A percentile compares a stretch with the other conserved stretches of the same genome.
Conservation (phyloP, 129 eudicot genomes). For the Ambrosia trifida region DNA sequence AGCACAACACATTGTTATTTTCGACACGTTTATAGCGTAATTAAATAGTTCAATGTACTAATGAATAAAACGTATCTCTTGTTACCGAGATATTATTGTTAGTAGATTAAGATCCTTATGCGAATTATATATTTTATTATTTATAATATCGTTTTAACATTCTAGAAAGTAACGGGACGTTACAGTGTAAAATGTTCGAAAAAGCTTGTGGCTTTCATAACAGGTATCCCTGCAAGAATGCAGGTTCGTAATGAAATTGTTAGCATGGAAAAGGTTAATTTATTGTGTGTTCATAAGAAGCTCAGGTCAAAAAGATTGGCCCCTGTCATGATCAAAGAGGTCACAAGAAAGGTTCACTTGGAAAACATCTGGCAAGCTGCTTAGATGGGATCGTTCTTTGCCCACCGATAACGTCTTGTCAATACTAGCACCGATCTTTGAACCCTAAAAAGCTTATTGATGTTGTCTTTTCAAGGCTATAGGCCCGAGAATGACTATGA, state of each 20-base stretch:
- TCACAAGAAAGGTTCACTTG: slow-evolving; percentile 59
- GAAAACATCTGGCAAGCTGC: slow-evolving; percentile 77
- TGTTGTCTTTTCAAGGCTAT: slow-evolving; percentile 62
- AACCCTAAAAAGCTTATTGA: slow-evolving; percentile 66
- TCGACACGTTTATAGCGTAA: too few species aligned
- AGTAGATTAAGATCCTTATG: too few species aligned
- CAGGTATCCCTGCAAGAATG: slow-evolving; percentile 57
- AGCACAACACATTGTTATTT: too few species aligned
- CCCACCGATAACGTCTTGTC: slow-evolving; percentile 60
- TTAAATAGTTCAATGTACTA: too few species aligned
- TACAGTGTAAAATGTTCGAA: slow-evolving; percentile 47
- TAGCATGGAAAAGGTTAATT: slow-evolving; percentile 56
- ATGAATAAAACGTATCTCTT: too few species aligned
- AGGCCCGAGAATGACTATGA: slow-evolving; percentile 69
- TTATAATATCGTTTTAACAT: too few species aligned
- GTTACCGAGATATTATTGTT: too few species aligned
- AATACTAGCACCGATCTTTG: slow-evolving; percentile 60
- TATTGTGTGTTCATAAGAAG: slow-evolving; percentile 68
- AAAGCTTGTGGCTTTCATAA: slow-evolving; percentile 60
- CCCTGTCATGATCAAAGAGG: slow-evolving; percentile 71
- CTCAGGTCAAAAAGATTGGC: slow-evolving; percentile 59
- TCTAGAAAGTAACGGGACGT: too few species aligned
- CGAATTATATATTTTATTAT: too few species aligned
- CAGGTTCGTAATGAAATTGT: slow-evolving; percentile 46
- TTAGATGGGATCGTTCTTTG: slow-evolving; percentile 62